Evolutionary conservation across 2,329 filamentous ascomycete genomes (phyloP).

Genomic region (Fusarium fracticaudum): DNA sequence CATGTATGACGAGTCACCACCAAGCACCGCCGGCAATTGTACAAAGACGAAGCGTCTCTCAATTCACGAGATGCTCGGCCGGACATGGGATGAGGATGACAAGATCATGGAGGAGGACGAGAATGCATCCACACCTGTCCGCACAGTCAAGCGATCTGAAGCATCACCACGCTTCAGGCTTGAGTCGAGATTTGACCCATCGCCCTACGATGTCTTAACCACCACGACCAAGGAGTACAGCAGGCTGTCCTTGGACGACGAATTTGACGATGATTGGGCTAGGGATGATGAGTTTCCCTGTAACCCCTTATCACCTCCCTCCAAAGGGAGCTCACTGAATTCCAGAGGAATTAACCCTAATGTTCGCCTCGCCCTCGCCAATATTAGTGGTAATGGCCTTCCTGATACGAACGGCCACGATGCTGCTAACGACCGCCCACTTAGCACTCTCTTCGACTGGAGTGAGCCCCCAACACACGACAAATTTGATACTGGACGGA

Average conservation of each 20-base stretch:
- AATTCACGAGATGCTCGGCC: conserved; percentile 67
- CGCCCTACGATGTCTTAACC: conserved; percentile 47
- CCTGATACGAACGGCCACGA: conserved; percentile 44
- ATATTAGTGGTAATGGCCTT: conserved; percentile 59
- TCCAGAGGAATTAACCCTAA: conserved; percentile 63
- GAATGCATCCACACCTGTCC: conserved; percentile 61
- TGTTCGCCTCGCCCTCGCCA: conserved; percentile 63
- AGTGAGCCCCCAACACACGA: conserved; percentile 72
- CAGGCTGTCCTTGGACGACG: conserved; percentile 67
- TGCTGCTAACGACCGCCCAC: conserved; percentile 56
- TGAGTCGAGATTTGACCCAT: conserved; percentile 45
- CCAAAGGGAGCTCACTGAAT: conserved; percentile 61
- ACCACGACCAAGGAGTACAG: conserved; percentile 53
- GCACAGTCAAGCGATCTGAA: conserved; percentile 47
- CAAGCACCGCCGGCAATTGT: conserved; percentile 63
- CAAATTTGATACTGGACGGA: conserved; percentile 66
- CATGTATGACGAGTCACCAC: conserved; percentile 83
- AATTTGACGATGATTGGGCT: conserved; percentile 72
- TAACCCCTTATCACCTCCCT: conserved; percentile 68
- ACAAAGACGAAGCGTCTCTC: conserved; percentile 65
- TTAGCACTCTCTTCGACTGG: conserved; percentile 82
- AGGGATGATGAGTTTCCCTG: conserved; percentile 61
- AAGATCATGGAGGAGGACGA: conserved; percentile 73
- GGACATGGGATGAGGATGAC: conserved; percentile 63
- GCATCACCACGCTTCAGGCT: conserved; percentile 44